Percentiles rank a stretch among this genome's conserved stretches.
Evolutionary conservation across 192 early-diverging fungal genomes (phyloP).

Genomic region (Gonapodya sp.): DNA sequence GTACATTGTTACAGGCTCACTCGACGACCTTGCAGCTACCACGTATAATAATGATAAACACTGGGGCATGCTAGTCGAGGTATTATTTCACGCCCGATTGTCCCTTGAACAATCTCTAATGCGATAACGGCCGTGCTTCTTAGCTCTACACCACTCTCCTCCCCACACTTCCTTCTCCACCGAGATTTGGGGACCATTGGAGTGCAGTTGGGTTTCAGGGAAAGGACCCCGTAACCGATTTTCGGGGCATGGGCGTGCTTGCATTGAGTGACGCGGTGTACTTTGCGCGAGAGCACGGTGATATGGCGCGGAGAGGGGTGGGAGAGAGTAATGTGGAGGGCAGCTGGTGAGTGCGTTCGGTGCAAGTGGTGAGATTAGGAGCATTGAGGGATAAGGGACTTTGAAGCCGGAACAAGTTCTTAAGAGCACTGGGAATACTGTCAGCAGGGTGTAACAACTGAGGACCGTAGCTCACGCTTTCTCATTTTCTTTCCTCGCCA

Average conservation of each 20-base stretch:
- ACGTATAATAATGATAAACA: not conserved
- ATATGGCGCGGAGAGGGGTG: slow-evolving; percentile 39
- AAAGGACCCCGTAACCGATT: slow-evolving; percentile 72
- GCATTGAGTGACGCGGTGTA: slow-evolving; percentile 64
- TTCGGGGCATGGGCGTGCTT: slow-evolving; percentile 74
- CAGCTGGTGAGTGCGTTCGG: too few species aligned
- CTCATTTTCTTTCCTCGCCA: not conserved
- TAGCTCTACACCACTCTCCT: slow-evolving; percentile 55
- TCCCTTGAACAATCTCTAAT: too few species aligned
- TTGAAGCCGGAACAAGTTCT: too few species aligned
- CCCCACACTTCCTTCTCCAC: slow-evolving; percentile 35
- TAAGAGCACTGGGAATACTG: too few species aligned
- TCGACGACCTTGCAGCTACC: not conserved
- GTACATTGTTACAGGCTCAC: not conserved
- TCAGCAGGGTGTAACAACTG: too few species aligned
- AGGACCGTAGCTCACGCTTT: too few species aligned
- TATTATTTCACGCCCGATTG: too few species aligned
- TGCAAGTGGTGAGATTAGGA: too few species aligned
- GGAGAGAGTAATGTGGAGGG: slow-evolving; percentile 46
- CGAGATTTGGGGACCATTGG: slow-evolving; percentile 54
- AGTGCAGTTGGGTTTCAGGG: slow-evolving; percentile 76
- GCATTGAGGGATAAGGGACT: too few species aligned
- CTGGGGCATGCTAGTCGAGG: not conserved
- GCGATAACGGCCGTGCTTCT: too few species aligned
- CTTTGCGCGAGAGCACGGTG: slow-evolving; percentile 47